Evolutionary conservation across 1,139 yeast genomes (phyloP).

Genomic region (Debaryomyces sp.): DNA sequence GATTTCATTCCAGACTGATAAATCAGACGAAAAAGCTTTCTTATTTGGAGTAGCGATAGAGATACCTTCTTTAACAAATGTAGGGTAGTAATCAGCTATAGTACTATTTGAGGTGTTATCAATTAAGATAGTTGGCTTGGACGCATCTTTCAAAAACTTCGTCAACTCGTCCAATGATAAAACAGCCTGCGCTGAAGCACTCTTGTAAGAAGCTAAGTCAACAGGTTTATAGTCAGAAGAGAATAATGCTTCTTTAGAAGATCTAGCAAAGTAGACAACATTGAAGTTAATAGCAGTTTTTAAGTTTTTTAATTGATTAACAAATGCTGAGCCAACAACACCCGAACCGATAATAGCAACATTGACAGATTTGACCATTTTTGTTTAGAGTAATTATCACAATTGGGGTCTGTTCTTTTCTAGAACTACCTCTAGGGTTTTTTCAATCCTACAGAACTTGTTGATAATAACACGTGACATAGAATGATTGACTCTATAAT

Average conservation of each 20-base stretch:
- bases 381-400: neutral
- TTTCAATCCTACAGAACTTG: neutral
- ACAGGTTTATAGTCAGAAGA: conserved; percentile 73
- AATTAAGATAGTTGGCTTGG: conserved; percentile 77
- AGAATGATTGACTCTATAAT: neutral
- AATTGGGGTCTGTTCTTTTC: neutral
- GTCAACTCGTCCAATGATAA: conserved; percentile 61
- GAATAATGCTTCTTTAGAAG: conserved; percentile 64
- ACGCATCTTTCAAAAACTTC: conserved; percentile 63
- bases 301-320: conserved; percentile 66
- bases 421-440: neutral
- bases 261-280: conserved; percentile 78
- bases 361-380: conserved; percentile 63
- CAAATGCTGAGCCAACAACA: conserved; percentile 90
- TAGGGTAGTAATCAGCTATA: conserved; percentile 77
- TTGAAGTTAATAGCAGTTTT: conserved; percentile 62
- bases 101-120: conserved; percentile 90
- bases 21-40: conserved; percentile 89
- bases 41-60: conserved; percentile 98
- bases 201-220: conserved; percentile 61
- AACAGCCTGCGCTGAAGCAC: conserved; percentile 52
- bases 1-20: conserved; percentile 74
- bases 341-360: conserved; percentile 90
- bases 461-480: conserved; percentile 2
- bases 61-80: conserved; percentile 72